Evolutionary conservation across 345 rosid species (phyloP), one percentile per base, ranked within the genome.

Genomic region (Populus deltoides): DNA sequence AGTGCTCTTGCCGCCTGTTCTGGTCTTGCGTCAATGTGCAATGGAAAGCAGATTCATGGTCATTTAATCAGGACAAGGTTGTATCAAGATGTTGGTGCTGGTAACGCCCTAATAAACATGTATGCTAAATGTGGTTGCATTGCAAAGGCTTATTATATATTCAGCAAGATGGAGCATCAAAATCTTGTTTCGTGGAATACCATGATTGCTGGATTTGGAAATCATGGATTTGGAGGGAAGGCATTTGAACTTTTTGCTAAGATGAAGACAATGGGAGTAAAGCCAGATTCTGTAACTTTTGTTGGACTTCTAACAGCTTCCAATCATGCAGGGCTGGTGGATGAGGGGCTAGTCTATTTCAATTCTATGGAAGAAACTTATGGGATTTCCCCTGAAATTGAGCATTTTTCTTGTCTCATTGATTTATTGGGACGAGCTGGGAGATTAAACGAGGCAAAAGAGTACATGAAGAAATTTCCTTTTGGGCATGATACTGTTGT

Each of bases 381-480:
- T 25, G 83, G 87, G 47, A 85, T 91, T 74, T 65, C 83, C 62
- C 90, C 93, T 68, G 78, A 85, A 31, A 63, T 85, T 51, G 91
- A 90, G 69, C 93, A 90, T 83, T 85, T 90, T 81, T 83, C 92
- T 63, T 85, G 93, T 82, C 86, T 91, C 41, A 79, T 90, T 31
- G 93, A 90, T 83, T 59, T 91, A 83, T 73, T 90, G 78, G 95
- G 95, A 78, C 84, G 95, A 47, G 89, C 91, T 22, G 93, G 95
- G 69, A 87, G 87, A 85, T 76, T 91, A 71, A 31, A 17, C 0
- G 84, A 88, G 71, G 95, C 93, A 53, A 88, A 86, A 76, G 86
- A 84, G 59, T 81, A 85, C 80, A 55, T 83, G 51, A 79, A 71
- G 71, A 86, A 70, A 59, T 81, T 38, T 72, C 80, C 79, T 27